These are phyloP conservation scores for Mycogone perniciosa DNA, from an alignment of 2,329 filamentous ascomycete genomes.

Conservation along the genomic window DNA sequence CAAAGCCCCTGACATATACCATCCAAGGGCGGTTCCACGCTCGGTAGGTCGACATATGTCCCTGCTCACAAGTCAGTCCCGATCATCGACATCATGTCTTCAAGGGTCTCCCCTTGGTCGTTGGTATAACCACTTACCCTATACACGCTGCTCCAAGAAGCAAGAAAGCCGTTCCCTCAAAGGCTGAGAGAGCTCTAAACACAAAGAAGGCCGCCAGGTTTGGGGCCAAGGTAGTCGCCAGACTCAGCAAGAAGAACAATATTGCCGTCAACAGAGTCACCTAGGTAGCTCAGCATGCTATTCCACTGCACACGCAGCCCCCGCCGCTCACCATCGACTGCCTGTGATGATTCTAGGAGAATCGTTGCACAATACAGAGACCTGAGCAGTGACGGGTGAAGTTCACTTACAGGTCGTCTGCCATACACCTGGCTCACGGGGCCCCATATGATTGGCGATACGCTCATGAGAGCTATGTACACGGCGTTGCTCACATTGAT, in stretches of 20 bases:
- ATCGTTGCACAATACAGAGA: not conserved
- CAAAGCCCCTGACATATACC: conserved; percentile 65
- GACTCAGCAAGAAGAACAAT: conserved; percentile 62
- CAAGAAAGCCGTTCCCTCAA: conserved; percentile 69
- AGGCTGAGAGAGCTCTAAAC: conserved; percentile 67
- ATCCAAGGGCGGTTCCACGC: conserved; percentile 65
- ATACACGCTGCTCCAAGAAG: conserved; percentile 66
- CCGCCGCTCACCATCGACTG: not conserved
- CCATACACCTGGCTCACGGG: conserved; percentile 63
- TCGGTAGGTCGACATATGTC: conserved; percentile 61
- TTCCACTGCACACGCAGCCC: not conserved
- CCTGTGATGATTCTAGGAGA: not conserved
- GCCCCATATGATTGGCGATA: conserved; percentile 64
- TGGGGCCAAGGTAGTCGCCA: conserved; percentile 65
- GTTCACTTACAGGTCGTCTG: conserved; percentile 44
- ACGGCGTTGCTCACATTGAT: conserved; percentile 70
- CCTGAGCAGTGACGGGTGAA: not conserved
- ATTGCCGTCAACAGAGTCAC: conserved; percentile 48
- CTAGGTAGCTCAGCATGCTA: conserved; percentile 13
- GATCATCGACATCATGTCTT: not conserved
- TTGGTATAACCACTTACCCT: conserved; percentile 36
- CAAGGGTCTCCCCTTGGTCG: not conserved
- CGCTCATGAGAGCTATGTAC: conserved; percentile 69
- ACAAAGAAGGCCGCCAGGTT: conserved; percentile 66
- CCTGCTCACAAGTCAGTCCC: conserved; percentile 22